These are phyloP conservation scores for Cordyceps militaris DNA, from an alignment of 2,329 filamentous ascomycete species.

Conservation along the genomic window DNA sequence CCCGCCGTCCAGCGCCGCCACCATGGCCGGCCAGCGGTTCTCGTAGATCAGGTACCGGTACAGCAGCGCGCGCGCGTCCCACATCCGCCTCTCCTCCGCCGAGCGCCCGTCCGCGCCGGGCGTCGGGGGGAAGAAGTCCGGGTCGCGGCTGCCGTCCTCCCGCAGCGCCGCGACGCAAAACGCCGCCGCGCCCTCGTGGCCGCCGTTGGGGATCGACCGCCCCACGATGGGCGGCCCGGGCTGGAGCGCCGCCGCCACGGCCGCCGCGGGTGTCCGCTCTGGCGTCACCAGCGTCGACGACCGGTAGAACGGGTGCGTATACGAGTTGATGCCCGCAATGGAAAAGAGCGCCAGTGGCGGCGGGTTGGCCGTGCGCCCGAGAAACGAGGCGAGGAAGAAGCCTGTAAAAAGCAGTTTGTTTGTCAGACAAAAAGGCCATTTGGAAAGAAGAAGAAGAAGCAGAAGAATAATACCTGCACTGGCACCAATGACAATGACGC, in stretches of 20 bases:
- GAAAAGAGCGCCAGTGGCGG: conserved; percentile 27
- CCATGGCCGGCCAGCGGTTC: conserved; percentile 23
- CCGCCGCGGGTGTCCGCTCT: conserved; percentile 20
- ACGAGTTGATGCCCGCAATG: conserved; percentile 30
- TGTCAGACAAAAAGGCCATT: too few species aligned
- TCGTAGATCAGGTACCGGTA: conserved; percentile 29
- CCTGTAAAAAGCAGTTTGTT: conserved; percentile 15
- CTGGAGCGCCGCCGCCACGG: conserved; percentile 19
- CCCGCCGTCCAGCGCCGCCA: conserved; percentile 25
- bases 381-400: conserved; percentile 25
- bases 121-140: conserved; percentile 14
- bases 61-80: conserved; percentile 18
- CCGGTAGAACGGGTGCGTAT: conserved; percentile 29
- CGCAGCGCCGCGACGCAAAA: conserved; percentile 24
- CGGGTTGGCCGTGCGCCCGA: conserved; percentile 24
- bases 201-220: background rate
- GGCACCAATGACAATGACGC: conserved; percentile 26
- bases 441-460: too few species aligned
- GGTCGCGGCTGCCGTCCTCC: conserved; percentile 22
- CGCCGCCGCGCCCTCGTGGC: conserved; percentile 14
- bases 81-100: background rate
- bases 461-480: conserved; percentile 23
- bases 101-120: background rate
- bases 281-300: conserved; percentile 25
- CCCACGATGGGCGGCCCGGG: conserved; percentile 21